Percentiles rank a stretch among this genome's conserved stretches.
Evolutionary conservation across 495 filamentous ascomycete species (phyloP).

Genomic region (Penicillium robsamsonii): DNA sequence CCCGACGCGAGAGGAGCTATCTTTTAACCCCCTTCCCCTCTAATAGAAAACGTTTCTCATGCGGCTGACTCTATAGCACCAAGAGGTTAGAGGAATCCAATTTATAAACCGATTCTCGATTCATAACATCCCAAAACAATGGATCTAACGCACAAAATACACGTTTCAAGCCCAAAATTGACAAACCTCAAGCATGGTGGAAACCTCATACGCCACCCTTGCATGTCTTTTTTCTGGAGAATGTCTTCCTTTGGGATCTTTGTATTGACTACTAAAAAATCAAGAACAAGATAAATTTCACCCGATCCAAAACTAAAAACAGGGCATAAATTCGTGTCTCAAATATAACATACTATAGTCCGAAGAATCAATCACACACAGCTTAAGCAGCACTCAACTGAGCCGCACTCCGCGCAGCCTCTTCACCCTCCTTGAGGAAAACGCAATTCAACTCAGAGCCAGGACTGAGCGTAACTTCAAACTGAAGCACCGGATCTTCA

Average conservation of each 20-base stretch:
- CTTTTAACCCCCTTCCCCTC: too few species aligned
- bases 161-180: too few species aligned
- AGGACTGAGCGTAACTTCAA: slow-evolving; percentile 43
- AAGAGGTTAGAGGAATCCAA: too few species aligned
- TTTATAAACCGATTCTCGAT: too few species aligned
- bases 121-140: too few species aligned
- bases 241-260: background rate
- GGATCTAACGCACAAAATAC: too few species aligned
- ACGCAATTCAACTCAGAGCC: slow-evolving; percentile 44
- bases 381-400: background rate
- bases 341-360: background rate
- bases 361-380: background rate
- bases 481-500: slow-evolving; percentile 37
- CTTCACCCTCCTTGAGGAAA: slow-evolving; percentile 38
- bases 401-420: slow-evolving; percentile 6
- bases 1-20: too few species aligned
- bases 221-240: background rate
- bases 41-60: too few species aligned
- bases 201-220: too few species aligned
- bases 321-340: background rate
- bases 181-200: too few species aligned
- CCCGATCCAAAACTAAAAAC: background rate
- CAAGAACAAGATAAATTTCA: background rate
- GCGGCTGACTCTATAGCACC: too few species aligned
- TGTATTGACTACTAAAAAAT: background rate